Evolutionary conservation across 495 filamentous ascomycete genomes (phyloP).

Genomic region (Aspergillus ellipticus): DNA sequence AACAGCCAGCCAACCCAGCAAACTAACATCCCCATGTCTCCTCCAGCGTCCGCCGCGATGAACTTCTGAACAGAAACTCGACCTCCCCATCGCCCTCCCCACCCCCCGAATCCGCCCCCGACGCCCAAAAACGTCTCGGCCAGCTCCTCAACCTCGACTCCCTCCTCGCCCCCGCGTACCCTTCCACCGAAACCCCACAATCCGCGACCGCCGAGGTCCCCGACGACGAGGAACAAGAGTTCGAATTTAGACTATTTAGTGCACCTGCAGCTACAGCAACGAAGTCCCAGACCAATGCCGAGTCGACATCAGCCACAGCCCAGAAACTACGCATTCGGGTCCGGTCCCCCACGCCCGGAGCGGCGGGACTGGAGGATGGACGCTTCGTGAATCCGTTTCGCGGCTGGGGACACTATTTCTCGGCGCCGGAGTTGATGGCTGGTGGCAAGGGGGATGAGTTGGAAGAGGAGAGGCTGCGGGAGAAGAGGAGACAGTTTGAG

Average conservation of each 20-base stretch:
- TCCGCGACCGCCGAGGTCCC: not conserved
- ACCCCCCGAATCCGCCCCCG: slow-evolving; percentile 29
- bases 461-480: not conserved
- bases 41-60: slow-evolving; percentile 41
- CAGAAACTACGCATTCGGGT: slow-evolving; percentile 43
- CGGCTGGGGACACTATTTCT: slow-evolving; percentile 45
- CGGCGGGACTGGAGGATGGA: slow-evolving; percentile 26
- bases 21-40: slow-evolving; percentile 11
- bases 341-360: slow-evolving; percentile 36
- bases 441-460: slow-evolving; percentile 10
- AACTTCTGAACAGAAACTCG: slow-evolving; percentile 34
- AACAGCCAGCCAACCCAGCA: not conserved
- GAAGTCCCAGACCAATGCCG: not conserved
- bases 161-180: slow-evolving; percentile 11
- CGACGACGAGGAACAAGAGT: slow-evolving; percentile 46
- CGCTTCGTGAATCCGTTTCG: slow-evolving; percentile 42
- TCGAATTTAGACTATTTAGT: slow-evolving; percentile 46
- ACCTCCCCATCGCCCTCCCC: slow-evolving; percentile 32
- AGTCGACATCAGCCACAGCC: slow-evolving; percentile 10
- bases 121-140: slow-evolving; percentile 37
- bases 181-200: not conserved
- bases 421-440: slow-evolving; percentile 28
- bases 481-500: slow-evolving; percentile 33
- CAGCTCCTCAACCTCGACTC: slow-evolving; percentile 38
- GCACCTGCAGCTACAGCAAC: slow-evolving; percentile 21